phyloP scores from a whole-genome alignment of 495 filamentous ascomycete genomes.

The Haplographium delicatum region DNA sequence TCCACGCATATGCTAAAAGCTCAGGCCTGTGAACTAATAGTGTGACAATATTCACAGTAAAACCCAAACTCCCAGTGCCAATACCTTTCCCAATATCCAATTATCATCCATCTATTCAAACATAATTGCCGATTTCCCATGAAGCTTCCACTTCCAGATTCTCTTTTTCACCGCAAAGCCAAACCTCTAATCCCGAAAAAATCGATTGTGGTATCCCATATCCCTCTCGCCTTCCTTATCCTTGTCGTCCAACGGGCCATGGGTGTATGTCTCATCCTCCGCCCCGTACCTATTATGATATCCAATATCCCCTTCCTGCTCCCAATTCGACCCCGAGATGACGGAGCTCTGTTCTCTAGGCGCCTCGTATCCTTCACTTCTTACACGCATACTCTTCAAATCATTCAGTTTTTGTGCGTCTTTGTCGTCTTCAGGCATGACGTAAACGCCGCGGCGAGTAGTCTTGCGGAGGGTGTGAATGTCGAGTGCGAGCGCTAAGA shows the following conservation, averaged over 20 bases:
- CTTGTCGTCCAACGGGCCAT: conserved; percentile 13
- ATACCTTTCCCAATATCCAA: too few relatives aligned
- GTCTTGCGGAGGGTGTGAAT: conserved; percentile 39
- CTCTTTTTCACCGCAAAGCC: too few relatives aligned
- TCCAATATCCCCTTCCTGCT: conserved; percentile 17
- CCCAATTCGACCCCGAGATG: not conserved
- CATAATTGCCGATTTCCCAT: too few relatives aligned
- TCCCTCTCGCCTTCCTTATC: not conserved
- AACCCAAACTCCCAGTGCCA: too few relatives aligned
- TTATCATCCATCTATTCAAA: too few relatives aligned
- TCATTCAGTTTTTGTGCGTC: conserved; percentile 16
- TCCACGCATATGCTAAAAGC: too few relatives aligned
- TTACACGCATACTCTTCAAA: conserved; percentile 9
- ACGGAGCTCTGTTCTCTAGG: conserved; percentile 8
- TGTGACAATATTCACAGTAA: too few relatives aligned
- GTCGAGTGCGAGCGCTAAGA: conserved; percentile 47
- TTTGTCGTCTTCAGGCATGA: conserved; percentile 28
- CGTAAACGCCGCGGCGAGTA: conserved; percentile 44
- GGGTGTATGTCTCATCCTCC: conserved; percentile 7
- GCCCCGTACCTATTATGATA: conserved; percentile 23
- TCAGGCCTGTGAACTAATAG: too few relatives aligned
- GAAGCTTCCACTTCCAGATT: too few relatives aligned
- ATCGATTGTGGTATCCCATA: conserved; percentile 11
- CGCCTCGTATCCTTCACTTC: conserved; percentile 10
- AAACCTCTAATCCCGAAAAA: conserved; percentile 1